phyloP scores from a whole-genome alignment of 2,329 filamentous ascomycete species.

The Alternaria sp. region DNA sequence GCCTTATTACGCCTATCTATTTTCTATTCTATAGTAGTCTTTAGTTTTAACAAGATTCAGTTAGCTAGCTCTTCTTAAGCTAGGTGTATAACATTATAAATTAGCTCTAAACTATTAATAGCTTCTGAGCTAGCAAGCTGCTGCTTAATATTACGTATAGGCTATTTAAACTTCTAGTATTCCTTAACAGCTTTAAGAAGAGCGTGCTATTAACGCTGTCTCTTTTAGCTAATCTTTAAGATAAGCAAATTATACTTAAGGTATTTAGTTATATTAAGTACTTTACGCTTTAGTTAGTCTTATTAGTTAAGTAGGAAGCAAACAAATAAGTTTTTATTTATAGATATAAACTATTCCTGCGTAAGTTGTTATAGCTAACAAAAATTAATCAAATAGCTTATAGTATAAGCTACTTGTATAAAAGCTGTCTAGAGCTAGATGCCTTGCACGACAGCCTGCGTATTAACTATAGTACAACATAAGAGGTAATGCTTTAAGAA shows the following conservation, averaged over 20 bases:
- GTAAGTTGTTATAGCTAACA: constrained; percentile 24
- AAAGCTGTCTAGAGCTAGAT: constrained; percentile 19
- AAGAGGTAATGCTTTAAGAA: constrained; percentile 23
- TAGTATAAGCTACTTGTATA: constrained; percentile 31
- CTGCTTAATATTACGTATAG: constrained; percentile 25
- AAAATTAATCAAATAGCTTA: constrained; percentile 28
- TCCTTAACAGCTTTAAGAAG: constrained; percentile 6
- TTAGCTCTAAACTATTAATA: constrained; percentile 13
- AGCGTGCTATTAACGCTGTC: constrained; percentile 10
- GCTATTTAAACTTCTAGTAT: constrained; percentile 20
- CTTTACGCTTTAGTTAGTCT: constrained; percentile 24
- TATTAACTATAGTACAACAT: constrained; percentile 23
- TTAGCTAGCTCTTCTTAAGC: constrained; percentile 16
- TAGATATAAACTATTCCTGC: constrained; percentile 23
- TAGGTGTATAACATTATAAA: constrained; percentile 11
- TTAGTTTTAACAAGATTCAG: no score
- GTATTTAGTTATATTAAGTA: constrained; percentile 24
- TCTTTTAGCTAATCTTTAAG: constrained; percentile 24
- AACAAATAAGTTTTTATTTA: constrained; percentile 25
- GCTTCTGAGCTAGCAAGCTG: constrained; percentile 27
- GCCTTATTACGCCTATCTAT: constrained; percentile 9
- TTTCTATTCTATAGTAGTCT: neutral
- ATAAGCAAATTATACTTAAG: constrained; percentile 26
- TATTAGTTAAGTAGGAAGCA: constrained; percentile 16
- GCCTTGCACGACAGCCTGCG: constrained; percentile 25